These are phyloP conservation scores for Coemansia sp. DNA, from an alignment of 192 early-diverging fungal genomes.

Conservation along the genomic window DNA sequence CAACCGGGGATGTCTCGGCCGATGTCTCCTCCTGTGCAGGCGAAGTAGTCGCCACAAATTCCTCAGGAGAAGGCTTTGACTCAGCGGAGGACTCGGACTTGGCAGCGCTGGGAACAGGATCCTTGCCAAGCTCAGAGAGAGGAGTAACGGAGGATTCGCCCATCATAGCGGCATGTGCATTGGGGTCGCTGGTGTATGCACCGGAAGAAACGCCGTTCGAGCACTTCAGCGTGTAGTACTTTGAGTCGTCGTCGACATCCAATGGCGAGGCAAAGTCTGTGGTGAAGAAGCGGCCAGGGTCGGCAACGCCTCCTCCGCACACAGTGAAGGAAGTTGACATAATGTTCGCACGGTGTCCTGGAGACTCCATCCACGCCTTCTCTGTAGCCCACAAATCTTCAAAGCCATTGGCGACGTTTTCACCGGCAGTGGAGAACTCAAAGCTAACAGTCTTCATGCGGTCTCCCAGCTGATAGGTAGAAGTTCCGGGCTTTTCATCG, in stretches of 20 bases:
- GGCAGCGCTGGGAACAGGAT: too few relatives aligned
- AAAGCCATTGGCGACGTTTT: conserved; percentile 42
- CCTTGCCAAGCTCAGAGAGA: too few relatives aligned
- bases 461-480: conserved; percentile 13
- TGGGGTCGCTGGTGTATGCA: conserved; percentile 6
- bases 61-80: neutral
- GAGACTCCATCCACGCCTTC: conserved; percentile 53
- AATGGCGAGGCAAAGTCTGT: conserved; percentile 42
- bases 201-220: conserved; percentile 23
- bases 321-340: conserved; percentile 38
- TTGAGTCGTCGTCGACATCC: conserved; percentile 10
- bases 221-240: conserved; percentile 41
- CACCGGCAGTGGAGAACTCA: conserved; percentile 33
- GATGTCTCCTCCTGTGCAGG: neutral
- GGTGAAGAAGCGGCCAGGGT: conserved; percentile 31
- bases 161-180: too few relatives aligned
- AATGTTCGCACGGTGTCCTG: conserved; percentile 54
- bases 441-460: conserved; percentile 23
- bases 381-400: conserved; percentile 11
- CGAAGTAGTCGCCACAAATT: neutral
- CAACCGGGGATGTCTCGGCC: too few relatives aligned
- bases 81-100: neutral
- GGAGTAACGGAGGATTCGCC: too few relatives aligned
- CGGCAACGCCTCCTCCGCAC: conserved; percentile 47
- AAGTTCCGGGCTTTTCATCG: conserved; percentile 6